A percentile compares a stretch with the other conserved stretches of the same genome.
Evolutionary conservation across 2,329 filamentous ascomycete genomes (phyloP).

Genomic region (Lizonia empirigonia): DNA sequence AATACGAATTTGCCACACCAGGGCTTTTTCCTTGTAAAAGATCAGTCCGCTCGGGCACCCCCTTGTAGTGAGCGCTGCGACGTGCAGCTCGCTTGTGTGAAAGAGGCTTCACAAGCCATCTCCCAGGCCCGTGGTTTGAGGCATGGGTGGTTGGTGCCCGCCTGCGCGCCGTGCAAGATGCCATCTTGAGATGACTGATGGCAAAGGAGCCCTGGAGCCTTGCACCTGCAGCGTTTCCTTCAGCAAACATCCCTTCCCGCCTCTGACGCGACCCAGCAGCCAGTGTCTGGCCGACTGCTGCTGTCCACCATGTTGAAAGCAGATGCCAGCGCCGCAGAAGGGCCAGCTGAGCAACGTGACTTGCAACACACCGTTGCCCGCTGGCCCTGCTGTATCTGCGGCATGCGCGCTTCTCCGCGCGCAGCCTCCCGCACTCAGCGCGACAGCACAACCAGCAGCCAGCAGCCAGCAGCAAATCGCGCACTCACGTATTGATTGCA

Average conservation of each 20-base stretch:
- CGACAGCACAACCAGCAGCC: conserved; percentile 16
- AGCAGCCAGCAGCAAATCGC: conserved; percentile 17
- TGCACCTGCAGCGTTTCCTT: conserved; percentile 18
- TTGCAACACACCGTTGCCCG: conserved; percentile 27
- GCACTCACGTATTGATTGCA: conserved; percentile 21
- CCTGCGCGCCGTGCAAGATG: conserved; percentile 31
- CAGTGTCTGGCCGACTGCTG: conserved; percentile 1
- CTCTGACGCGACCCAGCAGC: conserved; percentile 1
- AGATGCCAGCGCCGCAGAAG: conserved; percentile 7
- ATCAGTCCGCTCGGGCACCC: no score
- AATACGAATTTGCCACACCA: no score
- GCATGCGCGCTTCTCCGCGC: conserved; percentile 32
- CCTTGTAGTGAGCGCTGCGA: no score
- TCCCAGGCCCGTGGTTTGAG: conserved; percentile 30
- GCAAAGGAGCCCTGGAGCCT: conserved; percentile 13
- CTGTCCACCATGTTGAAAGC: neutral
- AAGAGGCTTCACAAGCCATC: conserved; percentile 30
- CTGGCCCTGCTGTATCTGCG: conserved; percentile 9
- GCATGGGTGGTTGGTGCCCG: conserved; percentile 7
- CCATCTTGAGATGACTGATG: conserved; percentile 19
- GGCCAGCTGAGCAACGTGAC: conserved; percentile 24
- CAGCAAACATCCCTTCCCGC: conserved; percentile 32
- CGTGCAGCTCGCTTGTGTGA: conserved; percentile 35
- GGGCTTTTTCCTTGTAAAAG: no score
- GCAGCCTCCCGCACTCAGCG: conserved; percentile 5